Conservation (phyloP, 768 basidiomycete genomes). For the Russula abietina region DNA sequence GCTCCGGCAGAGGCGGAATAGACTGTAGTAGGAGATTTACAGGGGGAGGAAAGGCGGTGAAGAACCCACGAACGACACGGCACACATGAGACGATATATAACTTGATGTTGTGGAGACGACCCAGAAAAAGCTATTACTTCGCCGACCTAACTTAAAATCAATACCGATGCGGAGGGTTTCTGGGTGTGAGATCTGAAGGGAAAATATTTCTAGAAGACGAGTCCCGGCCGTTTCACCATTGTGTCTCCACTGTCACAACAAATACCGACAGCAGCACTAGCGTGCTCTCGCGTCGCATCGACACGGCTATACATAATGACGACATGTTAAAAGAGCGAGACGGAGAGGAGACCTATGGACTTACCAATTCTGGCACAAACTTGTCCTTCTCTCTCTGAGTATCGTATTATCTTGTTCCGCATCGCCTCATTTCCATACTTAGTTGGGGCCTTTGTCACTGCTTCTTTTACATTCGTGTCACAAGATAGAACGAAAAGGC, state of each 20-base stretch:
- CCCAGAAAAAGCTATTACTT: not conserved
- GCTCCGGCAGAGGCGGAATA: no score
- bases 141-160: not conserved
- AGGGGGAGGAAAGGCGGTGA: no score
- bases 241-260: no score
- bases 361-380: not conserved
- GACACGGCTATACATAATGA: not conserved
- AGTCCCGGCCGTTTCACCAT: no score
- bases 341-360: not conserved
- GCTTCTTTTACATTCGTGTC: not conserved
- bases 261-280: no score
- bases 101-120: not conserved
- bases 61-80: not conserved
- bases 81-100: constrained; percentile 2
- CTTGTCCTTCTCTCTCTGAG: no score
- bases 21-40: no score
- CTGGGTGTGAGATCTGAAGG: constrained; percentile 4
- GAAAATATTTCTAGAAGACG: no score
- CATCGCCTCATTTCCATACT: no score
- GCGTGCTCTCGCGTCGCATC: no score
- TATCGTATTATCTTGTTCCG: no score
- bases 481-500: not conserved
- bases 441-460: not conserved
- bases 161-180: constrained; percentile 8
- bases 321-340: not conserved